Percentiles rank a stretch among this genome's conserved stretches.
Conservation (phyloP, 2,329 filamentous ascomycete species). For the Rachicladosporium sp. region DNA sequence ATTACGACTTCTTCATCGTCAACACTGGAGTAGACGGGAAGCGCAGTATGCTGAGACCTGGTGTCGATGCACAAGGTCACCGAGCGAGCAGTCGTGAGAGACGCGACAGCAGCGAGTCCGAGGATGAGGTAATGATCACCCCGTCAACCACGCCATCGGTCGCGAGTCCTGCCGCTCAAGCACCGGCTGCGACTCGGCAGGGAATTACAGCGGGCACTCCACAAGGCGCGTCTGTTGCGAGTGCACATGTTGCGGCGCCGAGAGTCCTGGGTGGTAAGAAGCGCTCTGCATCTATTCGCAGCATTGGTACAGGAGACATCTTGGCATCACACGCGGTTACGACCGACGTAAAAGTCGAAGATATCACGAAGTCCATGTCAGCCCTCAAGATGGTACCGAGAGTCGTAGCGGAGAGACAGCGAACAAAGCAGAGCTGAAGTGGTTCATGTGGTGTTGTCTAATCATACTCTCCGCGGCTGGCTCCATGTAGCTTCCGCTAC, state of each 20-base stretch:
- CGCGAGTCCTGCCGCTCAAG: not conserved
- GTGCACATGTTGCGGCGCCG: slow-evolving; percentile 6
- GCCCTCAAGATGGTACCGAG: slow-evolving; percentile 16
- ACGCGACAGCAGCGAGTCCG: slow-evolving; percentile 9
- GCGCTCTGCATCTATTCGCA: slow-evolving; percentile 1
- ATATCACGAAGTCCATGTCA: slow-evolving; percentile 10
- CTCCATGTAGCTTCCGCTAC: no score
- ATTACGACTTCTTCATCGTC: slow-evolving; percentile 79
- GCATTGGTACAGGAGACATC: not conserved
- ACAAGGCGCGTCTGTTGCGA: slow-evolving; percentile 9
- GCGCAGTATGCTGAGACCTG: slow-evolving; percentile 61
- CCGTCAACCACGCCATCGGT: slow-evolving; percentile 8
- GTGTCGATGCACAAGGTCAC: slow-evolving; percentile 22
- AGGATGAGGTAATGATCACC: slow-evolving; percentile 11
- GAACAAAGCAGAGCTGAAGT: no score
- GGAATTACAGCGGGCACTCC: slow-evolving; percentile 1
- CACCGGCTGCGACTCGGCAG: not conserved
- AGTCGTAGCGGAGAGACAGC: slow-evolving; percentile 5
- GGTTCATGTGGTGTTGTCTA: no score
- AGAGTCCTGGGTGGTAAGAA: slow-evolving; percentile 2
- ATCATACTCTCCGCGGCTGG: no score
- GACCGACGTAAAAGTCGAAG: slow-evolving; percentile 7
- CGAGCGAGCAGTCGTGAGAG: slow-evolving; percentile 20
- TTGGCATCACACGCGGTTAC: slow-evolving; percentile 1
- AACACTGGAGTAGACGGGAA: slow-evolving; percentile 82